Percentiles rank a stretch among this genome's conserved stretches.
These are phyloP conservation scores for Edaphochlamys debaryana DNA, from an alignment of 139 green algal genomes.

Conservation along the genomic window DNA sequence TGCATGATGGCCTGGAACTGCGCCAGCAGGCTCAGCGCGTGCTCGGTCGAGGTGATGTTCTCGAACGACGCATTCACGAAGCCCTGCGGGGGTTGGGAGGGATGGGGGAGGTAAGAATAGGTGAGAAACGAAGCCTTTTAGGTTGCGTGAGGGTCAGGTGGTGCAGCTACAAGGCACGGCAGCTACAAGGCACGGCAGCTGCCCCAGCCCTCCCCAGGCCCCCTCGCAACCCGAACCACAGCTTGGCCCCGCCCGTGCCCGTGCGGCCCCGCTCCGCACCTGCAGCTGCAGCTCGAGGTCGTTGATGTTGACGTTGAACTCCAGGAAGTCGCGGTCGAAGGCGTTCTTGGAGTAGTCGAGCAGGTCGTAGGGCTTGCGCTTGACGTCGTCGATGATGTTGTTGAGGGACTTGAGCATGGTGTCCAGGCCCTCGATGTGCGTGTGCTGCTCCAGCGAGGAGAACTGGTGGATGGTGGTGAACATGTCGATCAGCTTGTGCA, in stretches of 20 bases:
- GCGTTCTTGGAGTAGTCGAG: conserved; percentile 85
- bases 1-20: conserved; percentile 91
- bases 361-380: conserved; percentile 91
- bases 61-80: conserved; percentile 91
- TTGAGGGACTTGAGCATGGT: conserved; percentile 83
- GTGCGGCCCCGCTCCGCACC: too few species aligned
- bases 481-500: conserved; percentile 89
- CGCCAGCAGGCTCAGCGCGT: conserved; percentile 85
- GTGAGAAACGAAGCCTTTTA: background rate
- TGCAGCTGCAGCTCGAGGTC: conserved; percentile 90
- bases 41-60: conserved; percentile 87
- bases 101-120: background rate
- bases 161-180: too few species aligned
- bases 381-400: conserved; percentile 89
- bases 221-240: too few species aligned
- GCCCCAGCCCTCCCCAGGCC: too few species aligned
- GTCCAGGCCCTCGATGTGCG: conserved; percentile 88
- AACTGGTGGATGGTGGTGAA: conserved; percentile 95
- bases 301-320: conserved; percentile 97
- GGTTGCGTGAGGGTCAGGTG: too few species aligned
- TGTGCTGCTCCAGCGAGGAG: conserved; percentile 84
- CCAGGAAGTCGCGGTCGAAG: conserved; percentile 93
- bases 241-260: too few species aligned
- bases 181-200: too few species aligned
- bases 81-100: conserved; percentile 68